phyloP scores from a whole-genome alignment of 371 early-diverging fungal genomes.

The Parasitella parasitica region DNA sequence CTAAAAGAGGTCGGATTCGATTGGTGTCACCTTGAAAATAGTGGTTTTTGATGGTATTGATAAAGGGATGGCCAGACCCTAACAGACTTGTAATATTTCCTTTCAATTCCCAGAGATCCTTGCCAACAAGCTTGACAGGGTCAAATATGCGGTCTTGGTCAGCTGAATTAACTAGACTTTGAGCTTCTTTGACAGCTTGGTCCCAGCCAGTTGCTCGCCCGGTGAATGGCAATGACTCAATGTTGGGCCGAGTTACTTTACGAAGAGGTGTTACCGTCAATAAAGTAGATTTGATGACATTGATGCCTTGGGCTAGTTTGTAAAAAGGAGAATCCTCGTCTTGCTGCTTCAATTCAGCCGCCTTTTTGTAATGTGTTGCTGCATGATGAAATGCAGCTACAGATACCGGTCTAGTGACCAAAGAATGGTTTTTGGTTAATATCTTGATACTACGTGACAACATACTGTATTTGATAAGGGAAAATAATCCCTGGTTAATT shows the following conservation, averaged over 20 bases:
- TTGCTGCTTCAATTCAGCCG: conserved; percentile 13
- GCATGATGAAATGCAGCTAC: conserved; percentile 57
- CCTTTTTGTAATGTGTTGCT: conserved; percentile 55
- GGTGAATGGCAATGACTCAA: conserved; percentile 37
- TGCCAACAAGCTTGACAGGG: conserved; percentile 67
- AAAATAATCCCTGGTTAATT: conserved; percentile 3
- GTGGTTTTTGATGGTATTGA: conserved; percentile 85
- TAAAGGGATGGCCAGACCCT: conserved; percentile 84
- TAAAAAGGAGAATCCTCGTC: conserved; percentile 26
- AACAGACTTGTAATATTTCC: conserved; percentile 81
- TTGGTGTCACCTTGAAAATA: conserved; percentile 89
- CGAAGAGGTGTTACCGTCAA: conserved; percentile 29
- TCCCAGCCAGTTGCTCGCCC: conserved; percentile 47
- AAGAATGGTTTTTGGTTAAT: not conserved
- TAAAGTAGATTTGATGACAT: conserved; percentile 28
- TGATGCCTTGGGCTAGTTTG: conserved; percentile 38
- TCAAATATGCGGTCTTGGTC: conserved; percentile 51
- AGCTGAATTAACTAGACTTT: conserved; percentile 42
- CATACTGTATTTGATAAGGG: conserved; percentile 7
- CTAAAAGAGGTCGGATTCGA: conserved; percentile 90
- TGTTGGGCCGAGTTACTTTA: conserved; percentile 25
- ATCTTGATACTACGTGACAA: conserved; percentile 12
- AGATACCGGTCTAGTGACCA: not conserved
- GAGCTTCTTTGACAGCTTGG: conserved; percentile 55
- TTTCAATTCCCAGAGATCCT: conserved; percentile 81